Base-by-base conservation (phyloP, 1,284 basidiomycete genomes). In the Cutaneotrichosporon cutaneum region DNA sequence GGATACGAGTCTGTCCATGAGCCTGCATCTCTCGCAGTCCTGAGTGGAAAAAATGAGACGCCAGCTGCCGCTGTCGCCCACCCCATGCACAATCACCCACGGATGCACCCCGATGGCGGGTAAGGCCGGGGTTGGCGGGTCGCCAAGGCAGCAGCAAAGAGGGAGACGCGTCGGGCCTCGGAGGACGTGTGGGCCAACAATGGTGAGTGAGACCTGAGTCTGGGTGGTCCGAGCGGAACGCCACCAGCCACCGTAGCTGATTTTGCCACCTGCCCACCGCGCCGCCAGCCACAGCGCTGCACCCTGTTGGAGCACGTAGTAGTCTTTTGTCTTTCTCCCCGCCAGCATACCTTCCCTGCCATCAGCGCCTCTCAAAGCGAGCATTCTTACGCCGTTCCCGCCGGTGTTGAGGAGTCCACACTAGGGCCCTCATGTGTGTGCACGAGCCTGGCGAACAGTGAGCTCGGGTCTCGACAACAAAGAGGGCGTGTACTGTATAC, bases 311-410 rank as follows among this genome's bases (percentile, higher is more conserved):
- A 8, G 18, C 18, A 14, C 18, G 36, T 39, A 11, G 10, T 16
- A 5, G 16, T 42, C 39, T 18, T 16, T 42, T 42, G 39, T 42
- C 39, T 42, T 18, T 42, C 9, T 42, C 39, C n/a, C n/a, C n/a
- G n/a, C n/a, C n/a, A n/a, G 39, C 39, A 42, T 42, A 42, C 39
- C 39, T 42, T 42, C 39, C 39, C 39, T 42, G 39, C 39, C 39
- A 42, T 42, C 39, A 42, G n/a, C n/a, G n/a, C n/a, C n/a, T n/a
- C n/a, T n/a, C 39, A 36, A 42, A 18, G 30, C 30, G 39, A 42
- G 39, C 18, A 7, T 42, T 42, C 39, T 42, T 9, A 5, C 30
- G 30, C 4, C 30, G 9, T 30, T 30, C 30, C 9, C 30, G n/a
- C n/a, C 36, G 18, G 14, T 16, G 36, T 11, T 7, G 39, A 7